Conservation (phyloP, 495 filamentous ascomycete genomes). For the Penicillium diatomitis region DNA sequence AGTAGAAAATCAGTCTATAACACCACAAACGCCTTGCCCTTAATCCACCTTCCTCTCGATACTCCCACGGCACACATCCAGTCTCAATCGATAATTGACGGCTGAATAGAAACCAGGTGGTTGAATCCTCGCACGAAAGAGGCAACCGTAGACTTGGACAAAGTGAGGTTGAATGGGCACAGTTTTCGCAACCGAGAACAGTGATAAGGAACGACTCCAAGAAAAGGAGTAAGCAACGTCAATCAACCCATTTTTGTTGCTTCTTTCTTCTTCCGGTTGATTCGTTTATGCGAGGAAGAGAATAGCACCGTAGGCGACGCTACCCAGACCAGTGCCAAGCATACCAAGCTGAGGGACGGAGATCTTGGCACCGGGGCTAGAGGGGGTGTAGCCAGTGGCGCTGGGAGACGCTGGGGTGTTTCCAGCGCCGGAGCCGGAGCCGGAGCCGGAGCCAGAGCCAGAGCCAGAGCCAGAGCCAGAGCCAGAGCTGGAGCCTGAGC, state of each 20-base stretch:
- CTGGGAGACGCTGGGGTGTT: conserved; percentile 15
- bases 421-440: conserved; percentile 6
- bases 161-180: too few species aligned
- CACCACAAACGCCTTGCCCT: too few species aligned
- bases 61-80: too few species aligned
- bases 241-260: background rate
- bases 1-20: too few species aligned
- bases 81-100: too few species aligned
- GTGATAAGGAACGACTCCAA: too few species aligned
- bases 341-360: conserved; percentile 15
- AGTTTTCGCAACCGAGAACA: too few species aligned
- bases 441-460: conserved; percentile 1
- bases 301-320: conserved; percentile 19
- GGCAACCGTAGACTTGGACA: too few species aligned
- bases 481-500: background rate
- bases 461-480: background rate
- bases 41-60: too few species aligned
- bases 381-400: conserved; percentile 14
- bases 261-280: background rate
- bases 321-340: conserved; percentile 20
- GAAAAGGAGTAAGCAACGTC: too few species aligned
- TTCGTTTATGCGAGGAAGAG: conserved; percentile 19
- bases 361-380: conserved; percentile 26
- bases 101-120: too few species aligned
- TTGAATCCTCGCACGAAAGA: too few species aligned